Percentiles rank a stretch among this genome's conserved stretches.
Conservation (phyloP, 1,284 basidiomycete species). For the Ceratorhiza oryzae-sativae region DNA sequence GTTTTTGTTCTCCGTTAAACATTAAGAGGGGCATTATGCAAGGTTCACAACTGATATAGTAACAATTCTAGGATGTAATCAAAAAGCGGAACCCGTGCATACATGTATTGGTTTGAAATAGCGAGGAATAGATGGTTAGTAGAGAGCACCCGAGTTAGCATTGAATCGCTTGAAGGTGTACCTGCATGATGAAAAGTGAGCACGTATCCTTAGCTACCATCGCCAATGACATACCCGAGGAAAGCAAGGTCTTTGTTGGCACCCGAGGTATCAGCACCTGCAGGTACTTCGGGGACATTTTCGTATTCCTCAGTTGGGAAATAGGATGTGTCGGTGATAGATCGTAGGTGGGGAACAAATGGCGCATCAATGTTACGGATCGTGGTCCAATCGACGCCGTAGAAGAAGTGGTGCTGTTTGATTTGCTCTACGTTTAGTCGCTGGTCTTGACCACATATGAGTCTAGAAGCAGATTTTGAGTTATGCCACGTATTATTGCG, state of each 20-base stretch:
- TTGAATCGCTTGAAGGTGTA: constrained; percentile 86
- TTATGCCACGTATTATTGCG: neutral
- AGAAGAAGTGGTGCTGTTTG: constrained; percentile 95
- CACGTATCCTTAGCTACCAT: neutral
- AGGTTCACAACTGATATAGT: constrained; percentile 30
- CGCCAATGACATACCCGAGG: constrained; percentile 69
- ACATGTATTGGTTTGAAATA: constrained; percentile 18
- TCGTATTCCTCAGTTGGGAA: constrained; percentile 97
- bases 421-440: constrained; percentile 87
- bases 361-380: constrained; percentile 95
- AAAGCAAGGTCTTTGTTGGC: constrained; percentile 90
- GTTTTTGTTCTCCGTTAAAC: no score
- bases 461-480: constrained; percentile 40
- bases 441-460: constrained; percentile 86
- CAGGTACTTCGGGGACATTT: constrained; percentile 76
- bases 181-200: constrained; percentile 52
- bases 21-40: constrained; percentile 4
- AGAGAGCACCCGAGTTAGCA: constrained; percentile 40
- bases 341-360: constrained; percentile 91
- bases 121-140: constrained; percentile 4
- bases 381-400: constrained; percentile 92
- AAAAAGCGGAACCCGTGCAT: constrained; percentile 1
- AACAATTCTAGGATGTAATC: neutral
- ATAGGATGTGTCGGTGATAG: constrained; percentile 94
- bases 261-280: constrained; percentile 67